Conservation (phyloP, 2,329 filamentous ascomycete species). For the Hawksworthiomyces lignivorus region DNA sequence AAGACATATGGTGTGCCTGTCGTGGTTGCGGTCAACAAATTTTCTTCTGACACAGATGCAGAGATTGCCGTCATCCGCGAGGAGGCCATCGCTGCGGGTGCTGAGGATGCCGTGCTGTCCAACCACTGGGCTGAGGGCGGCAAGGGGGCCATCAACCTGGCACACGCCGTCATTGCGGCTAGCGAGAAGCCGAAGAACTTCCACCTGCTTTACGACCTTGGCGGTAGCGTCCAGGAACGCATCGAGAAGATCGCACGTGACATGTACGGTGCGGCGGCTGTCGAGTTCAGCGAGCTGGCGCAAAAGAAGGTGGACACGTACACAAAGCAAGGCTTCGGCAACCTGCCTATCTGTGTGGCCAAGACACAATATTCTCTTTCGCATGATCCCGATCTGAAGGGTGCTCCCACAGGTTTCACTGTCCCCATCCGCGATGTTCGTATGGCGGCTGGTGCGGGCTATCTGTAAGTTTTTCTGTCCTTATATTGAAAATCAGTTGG, state of each 20-base stretch:
- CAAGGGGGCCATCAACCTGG: constrained; percentile 80
- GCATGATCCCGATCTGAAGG: constrained; percentile 89
- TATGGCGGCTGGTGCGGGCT: constrained; percentile 89
- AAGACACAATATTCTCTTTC: constrained; percentile 98
- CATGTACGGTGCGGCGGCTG: constrained; percentile 87
- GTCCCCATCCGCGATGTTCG: constrained; percentile 91
- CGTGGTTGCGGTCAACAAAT: constrained; percentile 95
- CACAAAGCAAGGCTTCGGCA: constrained; percentile 81
- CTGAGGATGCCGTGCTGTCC: constrained; percentile 84
- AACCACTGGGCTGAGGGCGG: constrained; percentile 98
- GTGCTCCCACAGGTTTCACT: constrained; percentile 87
- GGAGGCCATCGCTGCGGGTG: constrained; percentile 84
- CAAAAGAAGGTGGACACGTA: constrained; percentile 97
- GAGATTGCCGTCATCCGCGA: constrained; percentile 85
- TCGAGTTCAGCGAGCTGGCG: constrained; percentile 89
- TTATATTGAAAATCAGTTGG: too few relatives aligned
- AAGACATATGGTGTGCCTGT: constrained; percentile 85
- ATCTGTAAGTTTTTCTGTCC: constrained; percentile 53
- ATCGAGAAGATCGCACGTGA: constrained; percentile 83
- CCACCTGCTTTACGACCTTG: constrained; percentile 75
- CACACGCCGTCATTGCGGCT: constrained; percentile 76
- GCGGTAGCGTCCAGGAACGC: constrained; percentile 71
- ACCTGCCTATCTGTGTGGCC: constrained; percentile 91
- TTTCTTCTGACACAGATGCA: constrained; percentile 86
- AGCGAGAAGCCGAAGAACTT: constrained; percentile 79